Percentiles rank a stretch among this genome's conserved stretches.
Evolutionary conservation across 2,329 filamentous ascomycete species (phyloP).

Genomic region (Fusarium tupiense): DNA sequence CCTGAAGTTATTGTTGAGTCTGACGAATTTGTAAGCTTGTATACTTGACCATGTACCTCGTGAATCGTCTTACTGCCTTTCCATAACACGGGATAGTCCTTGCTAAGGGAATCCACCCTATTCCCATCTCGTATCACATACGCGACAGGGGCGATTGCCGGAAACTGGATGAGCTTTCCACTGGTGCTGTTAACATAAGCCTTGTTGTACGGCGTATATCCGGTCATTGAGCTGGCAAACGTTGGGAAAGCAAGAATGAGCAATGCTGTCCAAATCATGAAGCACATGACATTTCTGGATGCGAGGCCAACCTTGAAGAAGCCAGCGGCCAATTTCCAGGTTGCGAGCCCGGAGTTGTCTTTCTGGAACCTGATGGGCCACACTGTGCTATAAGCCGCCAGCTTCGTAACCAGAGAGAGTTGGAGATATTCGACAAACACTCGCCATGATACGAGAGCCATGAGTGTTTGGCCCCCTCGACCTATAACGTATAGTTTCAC

Average conservation of each 20-base stretch:
- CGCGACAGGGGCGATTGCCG: accelerated
- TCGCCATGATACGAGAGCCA: background rate
- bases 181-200: background rate
- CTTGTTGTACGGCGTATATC: background rate
- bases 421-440: constrained; percentile 12
- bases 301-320: background rate
- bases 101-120: background rate
- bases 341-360: background rate
- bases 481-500: background rate
- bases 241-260: constrained; percentile 12
- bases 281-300: background rate
- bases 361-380: constrained; percentile 1
- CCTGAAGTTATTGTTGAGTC: no score
- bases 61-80: background rate
- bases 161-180: background rate
- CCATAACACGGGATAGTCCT: background rate
- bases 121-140: constrained; percentile 8
- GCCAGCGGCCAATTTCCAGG: accelerated
- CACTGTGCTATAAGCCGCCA: background rate
- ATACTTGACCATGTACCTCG: no score
- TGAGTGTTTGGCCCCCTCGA: background rate
- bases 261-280: background rate
- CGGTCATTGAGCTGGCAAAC: constrained; percentile 13
- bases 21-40: no score
- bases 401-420: background rate